Evolutionary conservation across 2,329 filamentous ascomycete species (phyloP), one percentile per base, ranked within the genome.

Genomic region (Ascosphaera apis): DNA sequence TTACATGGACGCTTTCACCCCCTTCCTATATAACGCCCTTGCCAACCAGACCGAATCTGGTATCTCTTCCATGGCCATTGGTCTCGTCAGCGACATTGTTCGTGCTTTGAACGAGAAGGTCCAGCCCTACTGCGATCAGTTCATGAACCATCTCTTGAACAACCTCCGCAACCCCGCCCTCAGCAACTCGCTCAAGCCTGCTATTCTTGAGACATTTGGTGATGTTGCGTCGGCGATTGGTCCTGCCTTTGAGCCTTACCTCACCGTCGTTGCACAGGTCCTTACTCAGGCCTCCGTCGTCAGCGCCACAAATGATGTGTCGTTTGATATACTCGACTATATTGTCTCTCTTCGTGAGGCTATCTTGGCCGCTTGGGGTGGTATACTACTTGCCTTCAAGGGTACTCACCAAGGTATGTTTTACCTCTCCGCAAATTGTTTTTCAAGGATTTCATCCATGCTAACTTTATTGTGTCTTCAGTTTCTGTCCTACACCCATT

Each of bases 311-410:
- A 67, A 73, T 18, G 83, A 93, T 45, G 75, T 78, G 40, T 79
- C 78, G 35, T 88, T 84, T 47, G 88, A 98, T 58, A 91, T 95
- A 78, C 76, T 84, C 39, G 86, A 95, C 57, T 98, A 98, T 53
- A 76, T 98, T 46, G 72, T 91, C 43, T 92, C 84, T 15, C 68
- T 98, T 34, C 76, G 88, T 37, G 91, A 98, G 53, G 88, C 86
- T 46, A 95, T 98, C 45, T 92, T 95, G 76, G 88, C 98, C 65
- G 88, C 88, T 23, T 98, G 91, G 84, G 83, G 84, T 48, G 88
- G 88, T 45, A 88, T 92, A 45, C 83, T 98, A 51, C 74, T 86
- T 54, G 83, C 88, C 36, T 83, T 95, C 76, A 91, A 88, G 64
- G 60, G 67, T 36, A 80, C 50, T 21, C 47, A 53, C 36, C 51